Base-by-base conservation (phyloP, 192 early-diverging fungal species). In the Spizellomyces punctatus region DNA sequence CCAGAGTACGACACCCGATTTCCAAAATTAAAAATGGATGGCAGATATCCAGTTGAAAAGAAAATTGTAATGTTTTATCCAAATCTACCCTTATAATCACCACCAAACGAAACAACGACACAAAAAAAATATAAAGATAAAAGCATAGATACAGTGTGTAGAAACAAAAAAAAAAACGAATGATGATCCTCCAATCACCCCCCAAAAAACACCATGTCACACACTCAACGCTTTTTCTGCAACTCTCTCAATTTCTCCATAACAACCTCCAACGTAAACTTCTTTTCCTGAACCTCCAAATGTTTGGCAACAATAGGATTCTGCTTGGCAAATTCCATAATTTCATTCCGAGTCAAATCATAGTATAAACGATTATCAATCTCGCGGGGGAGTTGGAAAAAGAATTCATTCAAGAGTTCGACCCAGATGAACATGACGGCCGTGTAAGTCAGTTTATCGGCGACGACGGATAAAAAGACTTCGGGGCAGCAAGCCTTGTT, bases 341-440 rank as follows among this genome's bases (percentile, higher is more conserved):
- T 93, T 73, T 98, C 89, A 62, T 89, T 75, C 69, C 89, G 79
- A 8, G 84, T 87, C 75, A 95, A 83, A 76, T 91, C 92, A 63
- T 96, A 96, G 64, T 95, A 95, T 65, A 99, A 74, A 61, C 90
- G 84, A 66, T 94, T 90, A 77, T 99, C 96, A 19, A 99, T 89
- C 80, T 96, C 94, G 46, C 96, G 81, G 46, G 96, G 96, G 67
- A 98, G 88, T 82, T 98, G 95, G 89, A 96, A 97, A 75, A 96
- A 95, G 81, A 98, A 99, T 79, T 99, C 96, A 76, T 95, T 96
- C 76, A 99, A 81, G 57, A 99, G 85, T 79, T 99, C 96, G 17
- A 96, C 93, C 76, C 94, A 93, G 71, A 99, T 96, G 76, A 99
- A 99, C 92, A 99, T 95, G 47, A 95, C 95, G 46, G 95, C 80